phyloP scores from a whole-genome alignment of 495 filamentous ascomycete genomes.

The Jackrogersella multiformis region DNA sequence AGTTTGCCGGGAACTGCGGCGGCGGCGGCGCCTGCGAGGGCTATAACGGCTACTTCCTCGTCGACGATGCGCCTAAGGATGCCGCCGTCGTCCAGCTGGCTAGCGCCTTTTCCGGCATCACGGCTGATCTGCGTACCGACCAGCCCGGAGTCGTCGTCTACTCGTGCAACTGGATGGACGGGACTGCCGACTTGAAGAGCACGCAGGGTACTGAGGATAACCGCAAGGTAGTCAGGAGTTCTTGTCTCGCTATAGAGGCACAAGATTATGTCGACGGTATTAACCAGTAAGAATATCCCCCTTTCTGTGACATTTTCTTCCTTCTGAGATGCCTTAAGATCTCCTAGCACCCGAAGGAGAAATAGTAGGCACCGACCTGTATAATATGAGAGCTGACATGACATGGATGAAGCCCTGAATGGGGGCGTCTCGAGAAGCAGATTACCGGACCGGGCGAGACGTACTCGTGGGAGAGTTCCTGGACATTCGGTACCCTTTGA shows the following conservation, averaged over 20 bases:
- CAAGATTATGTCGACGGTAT: conserved; percentile 81
- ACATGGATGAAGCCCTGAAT: conserved; percentile 64
- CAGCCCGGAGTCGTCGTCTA: conserved; percentile 77
- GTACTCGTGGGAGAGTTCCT: conserved; percentile 60
- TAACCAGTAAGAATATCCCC: conserved; percentile 64
- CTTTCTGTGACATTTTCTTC: background rate
- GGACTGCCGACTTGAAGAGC: conserved; percentile 64
- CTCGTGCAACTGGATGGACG: conserved; percentile 75
- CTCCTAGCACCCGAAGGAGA: background rate
- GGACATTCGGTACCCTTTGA: conserved; percentile 56
- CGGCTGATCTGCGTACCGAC: conserved; percentile 74
- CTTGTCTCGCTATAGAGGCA: conserved; percentile 69
- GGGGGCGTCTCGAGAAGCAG: conserved; percentile 68
- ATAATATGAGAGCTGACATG: conserved; percentile 30
- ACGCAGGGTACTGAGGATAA: conserved; percentile 66
- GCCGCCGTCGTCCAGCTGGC: conserved; percentile 66
- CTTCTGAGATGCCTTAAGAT: background rate
- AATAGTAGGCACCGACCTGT: background rate
- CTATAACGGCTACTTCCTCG: conserved; percentile 80
- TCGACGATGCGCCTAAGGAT: conserved; percentile 68
- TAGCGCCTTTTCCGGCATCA: conserved; percentile 71
- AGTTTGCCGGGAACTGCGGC: conserved; percentile 73
- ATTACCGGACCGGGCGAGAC: conserved; percentile 64
- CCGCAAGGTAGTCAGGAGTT: conserved; percentile 62
- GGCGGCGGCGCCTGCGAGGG: conserved; percentile 72